Evolutionary conservation across 164 flowering plant species (phyloP), one percentile per base, ranked within the genome.

Genomic region (Tetrastigma voinierianum): DNA sequence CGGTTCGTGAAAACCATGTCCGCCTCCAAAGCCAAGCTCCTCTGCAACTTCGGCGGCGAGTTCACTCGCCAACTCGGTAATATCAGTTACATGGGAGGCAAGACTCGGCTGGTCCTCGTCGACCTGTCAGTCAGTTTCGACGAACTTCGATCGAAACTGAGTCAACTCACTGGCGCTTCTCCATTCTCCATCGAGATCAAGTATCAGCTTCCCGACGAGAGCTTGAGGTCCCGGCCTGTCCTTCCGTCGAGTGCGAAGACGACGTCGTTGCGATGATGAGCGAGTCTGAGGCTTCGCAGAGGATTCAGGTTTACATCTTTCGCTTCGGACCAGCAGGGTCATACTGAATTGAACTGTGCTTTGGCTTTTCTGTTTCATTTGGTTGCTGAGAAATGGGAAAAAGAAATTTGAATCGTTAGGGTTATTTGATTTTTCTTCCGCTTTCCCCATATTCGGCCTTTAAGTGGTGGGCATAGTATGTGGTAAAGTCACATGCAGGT

Each of bases 201-300:
- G 47, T 58, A 15, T 24, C 61, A 58, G 61, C 61, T 58, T 14
- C 61, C 61, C 4, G n/a, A 58, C 46, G 61, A 58, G 61, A 25
- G 17, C 44, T 43, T 58, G 19, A 20, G 40, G 19, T 58, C 47
- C 1, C 61, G 61, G n/a, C 61, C 40, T 13, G 61, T 58, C n/a
- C n/a, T n/a, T 58, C 46, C 2, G 20, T 40, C 13, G 61, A 58
- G 46, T 58, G 46, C 13, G 61, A 58, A 45, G 61, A 58, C 2
- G 61, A 40, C 16, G 47, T 58, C 18, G 45, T 40, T 24, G 61
- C 61, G 11, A 58, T 58, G 61, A 25, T 58, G 19, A 58, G 47
- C 16, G 61, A 58, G 47, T 58, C 40, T 20, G 61, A 58, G 18
- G 20, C 21, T n/a, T 7, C 61, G 13, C 61, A 40, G 61, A 58